Base-by-base conservation (phyloP, 768 basidiomycete species). In the Lactarius pseudohatsudake region DNA sequence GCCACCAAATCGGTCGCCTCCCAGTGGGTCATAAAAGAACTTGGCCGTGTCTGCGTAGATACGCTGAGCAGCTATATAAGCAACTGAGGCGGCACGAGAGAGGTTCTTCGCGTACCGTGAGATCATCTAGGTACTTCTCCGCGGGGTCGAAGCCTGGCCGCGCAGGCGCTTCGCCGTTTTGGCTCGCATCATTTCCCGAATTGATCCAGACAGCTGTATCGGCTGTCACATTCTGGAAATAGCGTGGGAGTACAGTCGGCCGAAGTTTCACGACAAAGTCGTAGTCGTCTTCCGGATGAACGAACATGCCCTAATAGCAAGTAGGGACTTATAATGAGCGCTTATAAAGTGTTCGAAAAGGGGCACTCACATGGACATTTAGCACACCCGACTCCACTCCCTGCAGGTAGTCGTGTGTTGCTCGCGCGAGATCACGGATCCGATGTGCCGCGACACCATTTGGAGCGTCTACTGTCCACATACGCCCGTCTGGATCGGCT, bases 121-220 rank as follows among this genome's bases (percentile, higher is more conserved):
- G 78, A 70, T 96, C 92, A 20, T 80, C 74, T 71, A 88, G 84
- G 18, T 94, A 80, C 66, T 86, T 71, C 16, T 77, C 78, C 0
- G 86, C 89, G 1, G 94, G 94, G 76, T 98, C 93, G 71, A 93
- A 95, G 2, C 87, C 94, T 20, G 92, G 84, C 45, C 86, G 81
- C 18, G 79, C 71, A 11, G 69, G 61, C 15, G 72, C 67, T 1
- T 71, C 74, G 22, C 72, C 63, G 11, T 74, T 73, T n/a, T 74
- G 66, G 3, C 75, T 69, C 26, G 75, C 71, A 18, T 81, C 75
- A 72, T 87, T 86, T 4, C 81, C 80, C 68, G 84, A 83, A 72
- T 74, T 72, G 72, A 74, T 75, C 75, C 89, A 83, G 1, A 83
- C 73, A 1, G 76, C 75, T 2, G 79, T 65, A 68, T 90, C 82